Evolutionary conservation across 164 flowering plant species (phyloP).

Genomic region (Akebia trifoliata): DNA sequence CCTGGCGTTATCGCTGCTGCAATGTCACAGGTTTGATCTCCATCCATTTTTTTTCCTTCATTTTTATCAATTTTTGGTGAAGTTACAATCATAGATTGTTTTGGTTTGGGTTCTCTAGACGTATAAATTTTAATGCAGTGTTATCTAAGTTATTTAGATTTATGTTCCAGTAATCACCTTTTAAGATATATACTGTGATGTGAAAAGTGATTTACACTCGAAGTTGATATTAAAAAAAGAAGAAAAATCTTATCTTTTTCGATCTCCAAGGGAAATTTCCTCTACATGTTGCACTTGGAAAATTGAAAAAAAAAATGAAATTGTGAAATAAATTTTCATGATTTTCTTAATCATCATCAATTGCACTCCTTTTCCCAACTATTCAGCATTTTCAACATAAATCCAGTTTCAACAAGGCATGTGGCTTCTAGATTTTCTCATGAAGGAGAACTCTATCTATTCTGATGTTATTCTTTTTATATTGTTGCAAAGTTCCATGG

Average conservation of each 20-base stretch:
- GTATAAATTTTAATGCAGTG: too few species aligned
- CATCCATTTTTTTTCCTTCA: not conserved
- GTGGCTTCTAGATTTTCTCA: too few species aligned
- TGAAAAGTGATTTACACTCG: not conserved
- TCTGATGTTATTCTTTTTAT: too few species aligned
- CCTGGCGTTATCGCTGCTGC: constrained; percentile 34
- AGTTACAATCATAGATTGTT: too few species aligned
- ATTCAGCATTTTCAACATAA: too few species aligned
- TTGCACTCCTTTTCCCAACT: not conserved
- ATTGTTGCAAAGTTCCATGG: too few species aligned
- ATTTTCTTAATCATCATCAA: not conserved
- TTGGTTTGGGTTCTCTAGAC: not conserved
- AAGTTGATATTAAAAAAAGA: not conserved
- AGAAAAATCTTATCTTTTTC: not conserved
- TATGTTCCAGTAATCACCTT: too few species aligned
- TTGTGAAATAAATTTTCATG: not conserved
- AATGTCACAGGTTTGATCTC: constrained; percentile 32
- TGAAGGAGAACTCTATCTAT: too few species aligned
- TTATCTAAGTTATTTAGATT: too few species aligned
- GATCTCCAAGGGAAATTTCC: not conserved
- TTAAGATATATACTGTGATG: too few species aligned
- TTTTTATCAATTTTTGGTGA: not conserved
- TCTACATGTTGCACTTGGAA: not conserved
- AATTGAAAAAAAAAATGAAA: not conserved
- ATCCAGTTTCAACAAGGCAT: too few species aligned